phyloP scores from a whole-genome alignment of 495 filamentous ascomycete genomes.

The Lineolata rhizophorae region DNA sequence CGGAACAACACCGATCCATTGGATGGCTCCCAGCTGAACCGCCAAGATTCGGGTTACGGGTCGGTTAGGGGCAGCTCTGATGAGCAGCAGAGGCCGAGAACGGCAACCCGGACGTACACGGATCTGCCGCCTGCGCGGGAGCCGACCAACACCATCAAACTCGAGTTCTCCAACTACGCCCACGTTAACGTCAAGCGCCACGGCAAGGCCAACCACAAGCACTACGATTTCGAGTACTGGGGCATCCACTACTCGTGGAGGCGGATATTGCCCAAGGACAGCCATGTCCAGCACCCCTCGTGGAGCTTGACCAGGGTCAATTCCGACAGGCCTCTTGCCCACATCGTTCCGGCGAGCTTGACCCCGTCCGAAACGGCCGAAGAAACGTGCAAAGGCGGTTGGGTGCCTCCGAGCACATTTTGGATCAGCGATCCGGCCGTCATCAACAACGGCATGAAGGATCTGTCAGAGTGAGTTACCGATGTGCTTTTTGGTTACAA shows the following conservation, averaged over 20 bases:
- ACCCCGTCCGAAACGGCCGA: constrained; percentile 45
- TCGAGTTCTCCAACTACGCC: constrained; percentile 96
- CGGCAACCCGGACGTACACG: too few species aligned
- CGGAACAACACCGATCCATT: constrained; percentile 19
- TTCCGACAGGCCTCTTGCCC: constrained; percentile 42
- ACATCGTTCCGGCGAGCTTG: constrained; percentile 64
- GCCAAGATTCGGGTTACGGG: constrained; percentile 39
- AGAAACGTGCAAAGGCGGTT: constrained; percentile 63
- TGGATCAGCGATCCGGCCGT: constrained; percentile 58
- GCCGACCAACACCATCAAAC: constrained; percentile 51
- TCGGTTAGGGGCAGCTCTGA: constrained; percentile 18
- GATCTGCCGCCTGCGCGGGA: constrained; percentile 17
- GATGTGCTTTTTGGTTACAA: constrained; percentile 1
- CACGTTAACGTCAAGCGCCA: constrained; percentile 64
- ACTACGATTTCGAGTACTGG: constrained; percentile 88
- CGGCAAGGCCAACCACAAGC: constrained; percentile 39
- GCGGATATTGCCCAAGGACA: constrained; percentile 39
- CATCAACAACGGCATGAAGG: constrained; percentile 41
- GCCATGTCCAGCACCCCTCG: constrained; percentile 37
- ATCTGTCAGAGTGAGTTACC: constrained; percentile 77
- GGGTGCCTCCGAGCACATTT: constrained; percentile 79
- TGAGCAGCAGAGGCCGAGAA: too few species aligned
- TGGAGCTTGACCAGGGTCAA: constrained; percentile 58
- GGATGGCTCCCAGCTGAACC: constrained; percentile 21
- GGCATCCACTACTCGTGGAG: constrained; percentile 71